These are phyloP conservation scores for Lentinula sp. DNA, from an alignment of 768 basidiomycete genomes.

Conservation along the genomic window DNA sequence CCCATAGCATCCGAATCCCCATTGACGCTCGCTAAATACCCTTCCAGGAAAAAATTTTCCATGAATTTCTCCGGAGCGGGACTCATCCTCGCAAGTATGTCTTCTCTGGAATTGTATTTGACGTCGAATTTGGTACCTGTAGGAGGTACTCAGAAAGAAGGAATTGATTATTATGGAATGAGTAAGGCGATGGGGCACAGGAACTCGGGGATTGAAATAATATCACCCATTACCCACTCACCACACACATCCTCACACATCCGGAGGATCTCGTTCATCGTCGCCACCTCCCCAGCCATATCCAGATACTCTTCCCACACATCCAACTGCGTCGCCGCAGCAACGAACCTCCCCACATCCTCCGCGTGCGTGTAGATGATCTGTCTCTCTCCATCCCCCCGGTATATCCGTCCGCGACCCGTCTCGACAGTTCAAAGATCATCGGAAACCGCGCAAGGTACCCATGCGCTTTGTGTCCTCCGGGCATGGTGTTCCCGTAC, in stretches of 20 bases:
- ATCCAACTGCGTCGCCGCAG: not conserved
- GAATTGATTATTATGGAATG: no score
- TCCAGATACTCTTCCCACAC: not conserved
- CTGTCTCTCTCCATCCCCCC: not conserved
- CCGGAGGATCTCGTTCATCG: not conserved
- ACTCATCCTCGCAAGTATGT: not conserved
- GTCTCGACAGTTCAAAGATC: not conserved
- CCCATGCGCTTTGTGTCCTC: not conserved
- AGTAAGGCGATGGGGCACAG: no score
- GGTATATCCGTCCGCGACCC: not conserved
- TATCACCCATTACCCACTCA: no score
- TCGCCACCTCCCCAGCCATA: not conserved
- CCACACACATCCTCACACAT: not conserved
- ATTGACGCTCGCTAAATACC: not conserved
- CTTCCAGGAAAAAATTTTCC: not conserved
- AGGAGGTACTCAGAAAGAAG: no score
- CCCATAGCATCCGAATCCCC: not conserved
- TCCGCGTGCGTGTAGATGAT: not conserved
- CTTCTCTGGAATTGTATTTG: not conserved
- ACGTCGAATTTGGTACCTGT: not conserved
- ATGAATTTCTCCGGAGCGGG: not conserved
- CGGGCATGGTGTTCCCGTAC: not conserved
- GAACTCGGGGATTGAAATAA: no score
- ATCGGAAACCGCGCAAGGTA: not conserved
- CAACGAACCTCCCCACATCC: slow-evolving; percentile 2